Conservation (phyloP, 2,329 filamentous ascomycete species). For the Penicillium sp. region DNA sequence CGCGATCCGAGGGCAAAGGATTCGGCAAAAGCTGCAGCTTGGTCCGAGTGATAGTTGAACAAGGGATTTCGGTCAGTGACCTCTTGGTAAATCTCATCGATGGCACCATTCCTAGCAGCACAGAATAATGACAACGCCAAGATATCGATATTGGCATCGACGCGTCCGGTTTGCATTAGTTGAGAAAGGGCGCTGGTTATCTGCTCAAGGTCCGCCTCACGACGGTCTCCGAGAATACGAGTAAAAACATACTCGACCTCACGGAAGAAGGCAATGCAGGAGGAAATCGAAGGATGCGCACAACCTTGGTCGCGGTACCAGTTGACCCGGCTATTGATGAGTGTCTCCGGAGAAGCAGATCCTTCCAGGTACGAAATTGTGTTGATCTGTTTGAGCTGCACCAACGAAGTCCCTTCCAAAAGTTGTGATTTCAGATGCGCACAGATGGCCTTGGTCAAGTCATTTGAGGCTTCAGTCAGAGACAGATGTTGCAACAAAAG, state of each 20-base stretch:
- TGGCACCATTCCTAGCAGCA: constrained; percentile 59
- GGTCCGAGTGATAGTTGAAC: constrained; percentile 65
- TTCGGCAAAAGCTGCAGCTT: constrained; percentile 68
- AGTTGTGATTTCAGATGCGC: constrained; percentile 41
- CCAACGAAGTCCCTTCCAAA: constrained; percentile 43
- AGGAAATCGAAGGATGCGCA: constrained; percentile 37
- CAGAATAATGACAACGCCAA: constrained; percentile 64
- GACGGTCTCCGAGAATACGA: constrained; percentile 33
- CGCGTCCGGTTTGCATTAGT: constrained; percentile 34
- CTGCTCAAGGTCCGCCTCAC: constrained; percentile 40
- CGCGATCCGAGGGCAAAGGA: constrained; percentile 67
- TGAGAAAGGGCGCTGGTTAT: constrained; percentile 45
- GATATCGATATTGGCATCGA: constrained; percentile 59
- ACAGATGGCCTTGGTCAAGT: constrained; percentile 36
- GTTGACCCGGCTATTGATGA: constrained; percentile 46
- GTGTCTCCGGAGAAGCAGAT: constrained; percentile 38
- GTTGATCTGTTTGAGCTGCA: constrained; percentile 46
- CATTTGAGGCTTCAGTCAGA: constrained; percentile 34
- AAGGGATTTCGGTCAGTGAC: constrained; percentile 66
- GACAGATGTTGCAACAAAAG: constrained; percentile 45
- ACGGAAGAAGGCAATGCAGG: constrained; percentile 45
- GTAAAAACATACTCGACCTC: constrained; percentile 40
- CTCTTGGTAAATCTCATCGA: constrained; percentile 68
- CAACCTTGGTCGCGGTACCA: constrained; percentile 51
- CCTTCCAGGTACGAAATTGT: constrained; percentile 48